phyloP scores from a whole-genome alignment of 768 basidiomycete species.

The Trametes maxima region DNA sequence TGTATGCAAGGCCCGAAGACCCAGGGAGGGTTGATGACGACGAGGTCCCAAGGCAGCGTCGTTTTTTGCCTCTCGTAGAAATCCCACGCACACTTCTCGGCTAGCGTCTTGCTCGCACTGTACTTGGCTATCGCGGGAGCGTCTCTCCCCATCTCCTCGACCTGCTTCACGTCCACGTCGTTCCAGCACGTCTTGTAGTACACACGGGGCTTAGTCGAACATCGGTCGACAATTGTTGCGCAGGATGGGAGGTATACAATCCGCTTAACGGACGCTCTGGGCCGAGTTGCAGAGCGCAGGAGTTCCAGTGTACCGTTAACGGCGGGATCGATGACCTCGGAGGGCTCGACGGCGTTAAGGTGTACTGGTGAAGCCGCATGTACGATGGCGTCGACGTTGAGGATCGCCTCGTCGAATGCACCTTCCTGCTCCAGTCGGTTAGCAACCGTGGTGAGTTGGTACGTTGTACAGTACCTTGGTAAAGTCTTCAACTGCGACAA shows the following conservation, averaged over 20 bases:
- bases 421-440: not conserved
- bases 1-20: constrained; percentile 29
- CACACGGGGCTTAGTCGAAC: constrained; percentile 28
- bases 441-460: not conserved
- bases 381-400: constrained; percentile 28
- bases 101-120: constrained; percentile 56
- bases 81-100: constrained; percentile 60
- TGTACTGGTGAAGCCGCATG: constrained; percentile 28
- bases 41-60: constrained; percentile 50
- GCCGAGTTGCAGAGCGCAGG: constrained; percentile 36
- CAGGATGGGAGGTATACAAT: constrained; percentile 68
- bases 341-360: constrained; percentile 22
- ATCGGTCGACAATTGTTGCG: constrained; percentile 42
- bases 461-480: constrained; percentile 37
- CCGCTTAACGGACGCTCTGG: constrained; percentile 53
- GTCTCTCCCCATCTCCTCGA: constrained; percentile 51
- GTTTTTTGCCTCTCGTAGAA: constrained; percentile 46
- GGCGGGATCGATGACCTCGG: constrained; percentile 44
- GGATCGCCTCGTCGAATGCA: constrained; percentile 30
- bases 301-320: constrained; percentile 45
- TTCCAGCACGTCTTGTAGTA: constrained; percentile 67
- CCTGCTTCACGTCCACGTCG: constrained; percentile 43
- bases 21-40: constrained; percentile 54
- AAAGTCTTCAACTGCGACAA: constrained; percentile 71
- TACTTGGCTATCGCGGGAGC: constrained; percentile 49